These are phyloP conservation scores for Calycina herbarum DNA, from an alignment of 2,329 filamentous ascomycete species.

Conservation along the genomic window DNA sequence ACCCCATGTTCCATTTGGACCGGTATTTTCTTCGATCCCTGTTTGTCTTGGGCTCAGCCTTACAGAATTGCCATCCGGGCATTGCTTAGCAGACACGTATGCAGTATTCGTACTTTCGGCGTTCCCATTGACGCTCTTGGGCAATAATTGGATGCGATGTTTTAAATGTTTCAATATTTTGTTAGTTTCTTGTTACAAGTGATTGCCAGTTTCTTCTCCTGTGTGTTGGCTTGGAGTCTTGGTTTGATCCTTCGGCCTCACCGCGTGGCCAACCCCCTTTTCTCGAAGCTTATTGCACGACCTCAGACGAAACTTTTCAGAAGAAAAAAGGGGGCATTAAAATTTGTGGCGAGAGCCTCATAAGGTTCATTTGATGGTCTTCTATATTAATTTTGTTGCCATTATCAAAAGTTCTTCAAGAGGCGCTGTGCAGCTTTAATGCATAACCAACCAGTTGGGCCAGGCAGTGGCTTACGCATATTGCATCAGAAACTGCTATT, in stretches of 20 bases:
- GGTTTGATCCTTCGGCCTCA: conserved; percentile 6
- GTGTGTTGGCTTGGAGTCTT: neutral
- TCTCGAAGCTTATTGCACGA: neutral
- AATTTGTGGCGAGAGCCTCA: neutral
- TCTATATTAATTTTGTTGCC: neutral
- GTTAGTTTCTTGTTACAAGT: conserved; percentile 3
- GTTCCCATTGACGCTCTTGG: neutral
- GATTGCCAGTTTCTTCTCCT: neutral
- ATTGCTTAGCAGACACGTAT: neutral
- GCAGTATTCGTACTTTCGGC: neutral
- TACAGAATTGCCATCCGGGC: neutral
- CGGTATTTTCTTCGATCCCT: neutral
- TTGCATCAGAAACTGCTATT: neutral
- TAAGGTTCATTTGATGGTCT: neutral
- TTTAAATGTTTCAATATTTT: neutral
- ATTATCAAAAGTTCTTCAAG: neutral
- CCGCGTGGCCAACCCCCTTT: neutral
- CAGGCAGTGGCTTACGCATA: neutral
- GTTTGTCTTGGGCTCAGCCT: neutral
- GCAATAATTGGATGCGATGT: neutral
- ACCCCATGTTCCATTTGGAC: neutral
- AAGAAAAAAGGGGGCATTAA: neutral
- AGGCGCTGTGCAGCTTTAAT: neutral
- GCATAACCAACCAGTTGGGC: neutral
- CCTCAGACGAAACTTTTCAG: neutral